phyloP scores from a whole-genome alignment of 2,329 filamentous ascomycete genomes.

The Coniella vitis region DNA sequence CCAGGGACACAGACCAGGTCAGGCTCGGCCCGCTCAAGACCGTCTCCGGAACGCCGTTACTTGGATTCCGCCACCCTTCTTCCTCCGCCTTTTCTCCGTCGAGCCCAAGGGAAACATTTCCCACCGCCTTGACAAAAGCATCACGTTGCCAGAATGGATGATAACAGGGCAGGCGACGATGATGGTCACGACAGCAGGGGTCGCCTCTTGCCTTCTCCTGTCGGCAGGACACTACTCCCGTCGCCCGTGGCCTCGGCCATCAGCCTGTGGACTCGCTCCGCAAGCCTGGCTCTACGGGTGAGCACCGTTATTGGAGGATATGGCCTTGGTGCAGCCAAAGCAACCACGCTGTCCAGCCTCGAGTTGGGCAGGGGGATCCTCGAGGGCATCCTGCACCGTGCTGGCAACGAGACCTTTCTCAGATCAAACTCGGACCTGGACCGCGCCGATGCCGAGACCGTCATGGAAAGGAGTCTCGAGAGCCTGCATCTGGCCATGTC shows the following conservation, averaged over 20 bases:
- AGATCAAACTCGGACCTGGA: conserved; percentile 40
- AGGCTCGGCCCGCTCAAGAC: too few species aligned
- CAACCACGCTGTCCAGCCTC: conserved; percentile 51
- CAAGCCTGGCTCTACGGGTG: conserved; percentile 48
- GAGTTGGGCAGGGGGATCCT: conserved; percentile 49
- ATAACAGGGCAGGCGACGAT: too few species aligned
- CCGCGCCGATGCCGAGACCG: conserved; percentile 46
- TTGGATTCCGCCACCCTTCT: too few species aligned
- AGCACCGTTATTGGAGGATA: conserved; percentile 46
- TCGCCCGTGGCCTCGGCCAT: conserved; percentile 50
- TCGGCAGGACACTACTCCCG: conserved; percentile 48
- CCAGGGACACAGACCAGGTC: too few species aligned
- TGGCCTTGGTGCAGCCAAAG: conserved; percentile 45
- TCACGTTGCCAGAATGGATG: too few species aligned
- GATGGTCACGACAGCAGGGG: too few species aligned
- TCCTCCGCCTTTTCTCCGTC: too few species aligned
- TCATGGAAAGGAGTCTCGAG: conserved; percentile 51
- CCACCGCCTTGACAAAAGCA: too few species aligned
- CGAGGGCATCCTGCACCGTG: conserved; percentile 46
- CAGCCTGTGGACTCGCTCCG: conserved; percentile 54
- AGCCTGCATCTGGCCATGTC: conserved; percentile 51
- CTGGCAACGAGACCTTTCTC: conserved; percentile 42
- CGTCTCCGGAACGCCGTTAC: too few species aligned
- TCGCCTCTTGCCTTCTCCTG: conserved; percentile 8
- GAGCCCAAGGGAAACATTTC: too few species aligned